phyloP scores from a whole-genome alignment of 495 filamentous ascomycete species.

The Pyrenopolyporus hunteri region DNA sequence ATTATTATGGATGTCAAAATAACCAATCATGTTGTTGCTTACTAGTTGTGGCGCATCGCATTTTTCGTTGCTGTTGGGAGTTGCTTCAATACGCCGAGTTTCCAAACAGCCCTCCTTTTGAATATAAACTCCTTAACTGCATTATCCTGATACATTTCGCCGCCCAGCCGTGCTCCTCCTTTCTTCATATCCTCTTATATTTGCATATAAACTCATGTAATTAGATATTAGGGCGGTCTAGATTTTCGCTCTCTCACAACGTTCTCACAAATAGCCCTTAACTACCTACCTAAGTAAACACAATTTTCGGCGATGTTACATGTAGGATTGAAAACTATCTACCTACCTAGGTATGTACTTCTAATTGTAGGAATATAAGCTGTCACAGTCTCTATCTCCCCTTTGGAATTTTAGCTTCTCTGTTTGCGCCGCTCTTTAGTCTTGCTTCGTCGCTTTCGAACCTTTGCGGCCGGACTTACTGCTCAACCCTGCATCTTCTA shows the following conservation, averaged over 20 bases:
- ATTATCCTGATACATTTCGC: too few species aligned
- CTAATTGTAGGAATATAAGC: conserved; percentile 23
- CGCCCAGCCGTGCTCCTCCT: not conserved
- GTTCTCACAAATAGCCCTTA: too few species aligned
- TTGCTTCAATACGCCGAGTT: not conserved
- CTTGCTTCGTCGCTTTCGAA: conserved; percentile 25
- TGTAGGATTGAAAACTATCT: not conserved
- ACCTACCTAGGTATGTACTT: not conserved
- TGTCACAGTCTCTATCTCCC: conserved; percentile 5
- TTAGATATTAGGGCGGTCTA: not conserved
- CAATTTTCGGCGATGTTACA: not conserved
- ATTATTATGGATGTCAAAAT: not conserved
- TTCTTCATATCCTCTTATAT: not conserved
- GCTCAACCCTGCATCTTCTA: conserved; percentile 33
- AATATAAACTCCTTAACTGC: too few species aligned
- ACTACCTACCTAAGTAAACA: not conserved
- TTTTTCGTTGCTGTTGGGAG: too few species aligned
- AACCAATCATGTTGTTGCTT: conserved; percentile 2
- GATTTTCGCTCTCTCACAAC: not conserved
- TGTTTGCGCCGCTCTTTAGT: conserved; percentile 6
- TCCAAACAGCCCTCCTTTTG: not conserved
- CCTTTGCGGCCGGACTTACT: conserved; percentile 15
- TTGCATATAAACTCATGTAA: not conserved
- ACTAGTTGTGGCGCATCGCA: not conserved
- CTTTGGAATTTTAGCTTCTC: not conserved